Base-by-base conservation (phyloP, 2,329 filamentous ascomycete genomes). In the Lachnellula occidentalis region DNA sequence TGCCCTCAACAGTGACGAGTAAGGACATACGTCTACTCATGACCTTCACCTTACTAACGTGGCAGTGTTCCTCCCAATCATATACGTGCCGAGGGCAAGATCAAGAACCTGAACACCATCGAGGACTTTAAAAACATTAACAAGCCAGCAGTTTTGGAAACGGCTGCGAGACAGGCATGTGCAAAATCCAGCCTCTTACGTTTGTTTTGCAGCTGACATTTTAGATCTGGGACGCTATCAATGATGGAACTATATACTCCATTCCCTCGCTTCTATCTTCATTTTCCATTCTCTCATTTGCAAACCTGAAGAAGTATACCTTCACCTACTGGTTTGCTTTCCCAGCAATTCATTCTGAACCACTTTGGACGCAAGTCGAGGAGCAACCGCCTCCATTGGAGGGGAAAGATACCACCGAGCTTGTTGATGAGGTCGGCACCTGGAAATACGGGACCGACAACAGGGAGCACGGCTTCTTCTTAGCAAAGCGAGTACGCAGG, bases 271-370 rank as follows among this genome's bases (percentile, higher is more conserved):
- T 97, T 2, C 83, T 99, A 17, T 85, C 90, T 4, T 94, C 90
- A 6, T 97, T 96, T 70, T 81, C 89, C 24, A 84, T 95, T 55
- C 83, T 97, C 45, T 96, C 90, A 15, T 99, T 90, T 70, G 92
- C 94, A 58, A 92, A 99, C 68, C 80, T 99, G 34, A 99, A 99
- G 72, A 96, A 95, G 69, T 97, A 97, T 74, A 90, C 86, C 59
- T 96, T 97, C 69, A 90, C 87, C n/a, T 97, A 97, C 73, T 95
- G 95, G 85, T 97, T 97, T 71, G 92, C 88, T 5, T 99, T 95
- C 67, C 94, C 94, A 1, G 91, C 92, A 15, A 78, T 99, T 45
- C 92, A 95, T 69, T 95, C 92, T 4, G 86, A 92, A 52, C 90
- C 90, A 1, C 77, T 80, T 27, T 99, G 94, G 94, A 86, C 82